Evolutionary conservation across 1,284 basidiomycete genomes (phyloP).

Genomic region (Trametes versicolor): DNA sequence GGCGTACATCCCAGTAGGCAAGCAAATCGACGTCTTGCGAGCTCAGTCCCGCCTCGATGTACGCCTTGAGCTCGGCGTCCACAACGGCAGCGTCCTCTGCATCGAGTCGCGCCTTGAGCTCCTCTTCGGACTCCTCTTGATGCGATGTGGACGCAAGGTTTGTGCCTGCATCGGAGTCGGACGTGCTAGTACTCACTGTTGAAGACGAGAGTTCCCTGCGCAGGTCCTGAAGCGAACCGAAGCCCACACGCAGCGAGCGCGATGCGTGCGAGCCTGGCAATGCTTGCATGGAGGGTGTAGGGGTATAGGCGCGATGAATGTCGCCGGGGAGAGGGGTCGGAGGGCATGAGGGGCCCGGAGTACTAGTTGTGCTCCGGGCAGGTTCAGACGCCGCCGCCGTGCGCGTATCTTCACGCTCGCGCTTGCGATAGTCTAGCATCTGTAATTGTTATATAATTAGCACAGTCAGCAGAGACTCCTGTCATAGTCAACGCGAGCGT

Average conservation of each 20-base stretch:
- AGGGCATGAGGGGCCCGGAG: not conserved
- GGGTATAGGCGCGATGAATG: no score
- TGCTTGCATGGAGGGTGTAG: no score
- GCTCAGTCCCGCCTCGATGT: not conserved
- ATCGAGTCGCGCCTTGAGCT: not conserved
- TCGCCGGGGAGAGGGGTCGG: no score
- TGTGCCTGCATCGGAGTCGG: no score
- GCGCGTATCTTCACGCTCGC: not conserved
- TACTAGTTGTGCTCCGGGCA: no score
- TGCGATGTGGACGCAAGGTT: not conserved
- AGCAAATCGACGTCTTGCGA: not conserved
- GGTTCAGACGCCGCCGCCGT: no score
- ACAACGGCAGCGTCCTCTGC: constrained; percentile 6
- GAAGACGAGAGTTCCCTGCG: no score
- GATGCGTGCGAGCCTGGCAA: no score
- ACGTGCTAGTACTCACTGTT: no score
- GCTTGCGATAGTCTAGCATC: constrained; percentile 8
- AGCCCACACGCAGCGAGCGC: no score
- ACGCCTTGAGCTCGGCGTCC: constrained; percentile 5
- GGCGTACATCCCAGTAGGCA: constrained; percentile 10
- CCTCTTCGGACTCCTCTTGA: not conserved
- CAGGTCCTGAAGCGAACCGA: no score
- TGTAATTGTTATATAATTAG: not conserved
- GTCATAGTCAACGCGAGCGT: not conserved
- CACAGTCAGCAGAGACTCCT: no score